Evolutionary conservation across 352 stramenopile species (phyloP).

Genomic region (Globisporangium spiculum): DNA sequence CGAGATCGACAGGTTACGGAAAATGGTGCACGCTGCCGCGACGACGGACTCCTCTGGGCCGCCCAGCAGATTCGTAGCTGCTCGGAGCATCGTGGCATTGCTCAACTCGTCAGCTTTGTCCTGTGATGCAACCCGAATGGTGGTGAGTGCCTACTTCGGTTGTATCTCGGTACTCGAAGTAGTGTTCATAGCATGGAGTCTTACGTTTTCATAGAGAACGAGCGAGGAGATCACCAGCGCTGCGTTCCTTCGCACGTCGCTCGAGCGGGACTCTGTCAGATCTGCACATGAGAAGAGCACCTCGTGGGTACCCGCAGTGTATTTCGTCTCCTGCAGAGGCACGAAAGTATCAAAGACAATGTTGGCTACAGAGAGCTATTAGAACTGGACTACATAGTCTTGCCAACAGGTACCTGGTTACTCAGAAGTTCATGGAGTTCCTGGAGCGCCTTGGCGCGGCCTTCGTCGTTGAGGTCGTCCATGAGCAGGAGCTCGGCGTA

Average conservation of each 20-base stretch:
- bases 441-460: slow-evolving; percentile 41
- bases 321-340: slow-evolving; percentile 39
- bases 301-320: slow-evolving; percentile 41
- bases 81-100: slow-evolving; percentile 50
- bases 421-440: slow-evolving; percentile 55
- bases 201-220: slow-evolving; percentile 52
- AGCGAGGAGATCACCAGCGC: slow-evolving; percentile 51
- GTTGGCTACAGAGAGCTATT: not conserved
- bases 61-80: slow-evolving; percentile 36
- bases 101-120: slow-evolving; percentile 39
- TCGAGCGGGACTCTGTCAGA: slow-evolving; percentile 35
- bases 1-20: slow-evolving; percentile 57
- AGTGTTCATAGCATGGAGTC: too few relatives aligned
- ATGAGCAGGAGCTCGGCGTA: slow-evolving; percentile 56
- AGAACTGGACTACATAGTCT: too few relatives aligned
- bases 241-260: slow-evolving; percentile 41
- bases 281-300: slow-evolving; percentile 54
- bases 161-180: too few relatives aligned
- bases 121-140: slow-evolving; percentile 9
- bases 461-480: slow-evolving; percentile 54
- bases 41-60: slow-evolving; percentile 47
- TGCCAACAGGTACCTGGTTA: slow-evolving; percentile 26
- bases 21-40: slow-evolving; percentile 43
- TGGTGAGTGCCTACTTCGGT: too few relatives aligned
- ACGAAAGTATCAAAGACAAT: not conserved